A percentile compares a stretch with the other conserved stretches of the same genome.
Conservation (phyloP, 495 filamentous ascomycete species). For the Amphirosellinia nigrospora region DNA sequence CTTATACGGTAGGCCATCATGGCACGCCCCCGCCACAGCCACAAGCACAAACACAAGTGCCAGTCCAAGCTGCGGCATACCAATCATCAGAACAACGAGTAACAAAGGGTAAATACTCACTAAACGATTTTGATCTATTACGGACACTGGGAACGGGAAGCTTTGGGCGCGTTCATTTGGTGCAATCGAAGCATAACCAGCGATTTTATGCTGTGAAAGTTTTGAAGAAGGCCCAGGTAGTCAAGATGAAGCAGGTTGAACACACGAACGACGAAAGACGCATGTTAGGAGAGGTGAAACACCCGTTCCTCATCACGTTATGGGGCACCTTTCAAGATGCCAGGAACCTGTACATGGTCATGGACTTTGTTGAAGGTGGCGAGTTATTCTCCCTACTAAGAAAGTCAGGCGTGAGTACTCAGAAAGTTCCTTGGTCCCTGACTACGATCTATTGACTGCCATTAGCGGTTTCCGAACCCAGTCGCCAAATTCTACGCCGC, state of each 20-base stretch:
- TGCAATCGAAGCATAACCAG: constrained; percentile 96
- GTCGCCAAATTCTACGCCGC: constrained; percentile 99
- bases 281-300: constrained; percentile 94
- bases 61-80: constrained; percentile 30
- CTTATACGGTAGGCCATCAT: constrained; percentile 33
- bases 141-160: constrained; percentile 94
- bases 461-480: constrained; percentile 94
- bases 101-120: constrained; percentile 97
- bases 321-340: constrained; percentile 99
- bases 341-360: constrained; percentile 98
- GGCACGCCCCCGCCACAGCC: constrained; percentile 47
- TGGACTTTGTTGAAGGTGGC: constrained; percentile 99
- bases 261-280: constrained; percentile 97
- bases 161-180: constrained; percentile 94
- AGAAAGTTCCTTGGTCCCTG: not conserved
- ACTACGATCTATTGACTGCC: not conserved
- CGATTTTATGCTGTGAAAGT: constrained; percentile 98
- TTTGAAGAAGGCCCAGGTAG: constrained; percentile 95
- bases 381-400: constrained; percentile 94
- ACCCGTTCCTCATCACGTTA: constrained; percentile 95
- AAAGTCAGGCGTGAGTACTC: constrained; percentile 85
- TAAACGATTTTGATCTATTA: constrained; percentile 84
- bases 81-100: constrained; percentile 57
- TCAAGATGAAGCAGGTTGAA: constrained; percentile 99
- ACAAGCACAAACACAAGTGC: constrained; percentile 30